These are phyloP conservation scores for Pythium guiyangense DNA, from an alignment of 352 stramenopile species.

Conservation along the genomic window DNA sequence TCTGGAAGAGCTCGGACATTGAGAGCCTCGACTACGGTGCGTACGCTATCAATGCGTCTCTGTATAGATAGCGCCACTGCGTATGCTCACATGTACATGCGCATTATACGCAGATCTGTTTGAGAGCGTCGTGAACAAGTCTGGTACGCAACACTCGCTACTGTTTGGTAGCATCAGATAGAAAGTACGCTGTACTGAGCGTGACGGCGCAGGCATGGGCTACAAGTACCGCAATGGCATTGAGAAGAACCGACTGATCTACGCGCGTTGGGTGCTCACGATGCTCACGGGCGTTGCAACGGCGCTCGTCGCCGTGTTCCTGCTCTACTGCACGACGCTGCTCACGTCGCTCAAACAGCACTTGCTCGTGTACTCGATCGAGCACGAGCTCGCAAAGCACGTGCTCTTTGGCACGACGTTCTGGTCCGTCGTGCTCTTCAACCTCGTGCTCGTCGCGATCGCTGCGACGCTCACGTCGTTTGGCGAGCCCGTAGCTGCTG, in stretches of 20 bases:
- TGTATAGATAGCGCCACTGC: background rate
- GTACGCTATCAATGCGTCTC: background rate
- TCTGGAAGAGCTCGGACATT: slow-evolving; percentile 63
- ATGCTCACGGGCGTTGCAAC: slow-evolving; percentile 70
- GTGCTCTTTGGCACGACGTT: slow-evolving; percentile 75
- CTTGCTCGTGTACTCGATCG: slow-evolving; percentile 58
- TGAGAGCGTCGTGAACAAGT: slow-evolving; percentile 87
- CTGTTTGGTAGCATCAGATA: no score
- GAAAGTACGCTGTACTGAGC: no score
- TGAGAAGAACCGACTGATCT: slow-evolving; percentile 74
- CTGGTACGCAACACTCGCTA: slow-evolving; percentile 18
- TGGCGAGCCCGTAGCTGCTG: slow-evolving; percentile 67
- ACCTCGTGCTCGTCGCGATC: slow-evolving; percentile 63
- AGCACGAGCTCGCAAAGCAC: slow-evolving; percentile 46
- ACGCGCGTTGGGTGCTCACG: slow-evolving; percentile 79
- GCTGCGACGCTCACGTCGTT: slow-evolving; percentile 74
- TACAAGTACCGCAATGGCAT: slow-evolving; percentile 81
- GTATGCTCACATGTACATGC: background rate
- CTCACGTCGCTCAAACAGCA: slow-evolving; percentile 69
- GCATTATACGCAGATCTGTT: no score
- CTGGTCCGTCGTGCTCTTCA: slow-evolving; percentile 64
- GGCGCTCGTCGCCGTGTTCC: slow-evolving; percentile 67
- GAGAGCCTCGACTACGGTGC: slow-evolving; percentile 85
- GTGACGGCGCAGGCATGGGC: slow-evolving; percentile 41
- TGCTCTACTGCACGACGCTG: slow-evolving; percentile 76